Evolutionary conservation across 176 grass and related monocot species (phyloP).

Genomic region (Cenchrus americanus): DNA sequence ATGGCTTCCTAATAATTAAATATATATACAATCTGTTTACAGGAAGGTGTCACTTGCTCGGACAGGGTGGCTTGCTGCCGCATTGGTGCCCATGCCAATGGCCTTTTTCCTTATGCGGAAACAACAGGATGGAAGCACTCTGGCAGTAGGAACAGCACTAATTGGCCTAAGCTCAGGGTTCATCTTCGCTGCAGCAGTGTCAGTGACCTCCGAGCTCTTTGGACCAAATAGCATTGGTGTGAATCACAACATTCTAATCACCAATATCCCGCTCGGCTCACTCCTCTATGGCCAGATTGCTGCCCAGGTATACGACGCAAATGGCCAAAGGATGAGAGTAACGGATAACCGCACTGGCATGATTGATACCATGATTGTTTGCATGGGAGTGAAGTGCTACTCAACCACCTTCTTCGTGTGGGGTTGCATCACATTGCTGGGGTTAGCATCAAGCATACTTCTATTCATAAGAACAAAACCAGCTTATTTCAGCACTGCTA

Average conservation of each 20-base stretch:
- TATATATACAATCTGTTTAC: constrained; percentile 18
- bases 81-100: constrained; percentile 68
- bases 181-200: constrained; percentile 85
- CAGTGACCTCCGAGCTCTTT: constrained; percentile 91
- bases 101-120: constrained; percentile 77
- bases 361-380: constrained; percentile 63
- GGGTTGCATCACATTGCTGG: constrained; percentile 72
- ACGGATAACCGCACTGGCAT: constrained; percentile 43
- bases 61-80: constrained; percentile 80
- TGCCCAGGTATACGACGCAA: constrained; percentile 72
- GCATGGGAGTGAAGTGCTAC: constrained; percentile 92
- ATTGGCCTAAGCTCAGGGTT: constrained; percentile 86
- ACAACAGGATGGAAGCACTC: constrained; percentile 34
- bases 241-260: constrained; percentile 97
- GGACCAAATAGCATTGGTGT: constrained; percentile 77
- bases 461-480: constrained; percentile 71
- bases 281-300: constrained; percentile 89
- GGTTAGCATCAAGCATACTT: constrained; percentile 60
- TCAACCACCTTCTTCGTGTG: constrained; percentile 69
- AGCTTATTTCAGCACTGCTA: constrained; percentile 46
- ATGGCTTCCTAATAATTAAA: neutral
- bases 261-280: constrained; percentile 92
- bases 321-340: constrained; percentile 45
- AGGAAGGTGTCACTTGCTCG: constrained; percentile 82
- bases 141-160: constrained; percentile 76